phyloP scores from a whole-genome alignment of 441 rosid genomes.

The Pelargonium exstipulatum region DNA sequence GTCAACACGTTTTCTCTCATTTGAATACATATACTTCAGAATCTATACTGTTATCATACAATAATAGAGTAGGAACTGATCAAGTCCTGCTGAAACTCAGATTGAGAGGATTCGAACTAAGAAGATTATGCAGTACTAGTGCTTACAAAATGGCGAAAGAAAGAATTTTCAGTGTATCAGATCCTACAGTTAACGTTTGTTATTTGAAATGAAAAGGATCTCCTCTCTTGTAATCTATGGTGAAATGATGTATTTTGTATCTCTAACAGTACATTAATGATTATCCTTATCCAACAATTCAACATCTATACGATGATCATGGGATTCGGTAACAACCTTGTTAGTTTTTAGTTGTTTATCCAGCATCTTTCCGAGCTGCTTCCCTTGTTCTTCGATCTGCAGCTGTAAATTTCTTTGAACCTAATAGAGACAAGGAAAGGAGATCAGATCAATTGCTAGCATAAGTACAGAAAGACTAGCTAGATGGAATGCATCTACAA shows the following conservation, averaged over 20 bases:
- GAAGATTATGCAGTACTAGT: not conserved
- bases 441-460: not conserved
- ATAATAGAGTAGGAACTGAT: not conserved
- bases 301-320: not conserved
- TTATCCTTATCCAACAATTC: not conserved
- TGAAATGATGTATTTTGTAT: not conserved
- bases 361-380: slow-evolving; percentile 29
- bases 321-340: slow-evolving; percentile 4
- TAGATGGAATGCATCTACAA: not conserved
- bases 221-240: slow-evolving; percentile 2
- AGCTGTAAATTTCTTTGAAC: slow-evolving; percentile 29
- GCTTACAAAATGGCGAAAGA: no score
- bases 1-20: no score
- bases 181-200: not conserved
- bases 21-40: no score
- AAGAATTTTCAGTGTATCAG: not conserved
- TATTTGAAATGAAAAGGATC: not conserved
- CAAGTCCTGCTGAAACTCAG: not conserved
- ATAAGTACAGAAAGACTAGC: no score
- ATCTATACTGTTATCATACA: not conserved
- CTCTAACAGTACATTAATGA: not conserved
- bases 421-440: slow-evolving; percentile 5
- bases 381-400: slow-evolving; percentile 35
- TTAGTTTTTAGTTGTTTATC: slow-evolving; percentile 18
- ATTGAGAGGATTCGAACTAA: not conserved